Percentiles rank a stretch among this genome's conserved stretches.
These are phyloP conservation scores for Pestalotiopsis sp. DNA, from an alignment of 2,329 filamentous ascomycete species.

Conservation along the genomic window DNA sequence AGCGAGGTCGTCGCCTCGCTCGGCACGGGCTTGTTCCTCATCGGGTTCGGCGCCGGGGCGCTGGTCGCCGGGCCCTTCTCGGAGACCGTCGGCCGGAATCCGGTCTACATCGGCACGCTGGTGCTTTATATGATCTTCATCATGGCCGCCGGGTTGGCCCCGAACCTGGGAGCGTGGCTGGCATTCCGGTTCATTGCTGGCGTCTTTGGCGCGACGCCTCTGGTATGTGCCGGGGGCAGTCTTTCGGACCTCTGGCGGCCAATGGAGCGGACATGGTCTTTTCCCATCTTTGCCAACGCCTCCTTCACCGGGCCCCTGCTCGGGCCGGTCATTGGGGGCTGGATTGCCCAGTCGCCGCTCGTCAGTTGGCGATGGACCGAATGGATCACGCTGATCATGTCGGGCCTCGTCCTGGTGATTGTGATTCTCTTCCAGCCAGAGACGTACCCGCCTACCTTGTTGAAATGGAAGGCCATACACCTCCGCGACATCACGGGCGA, in stretches of 20 bases:
- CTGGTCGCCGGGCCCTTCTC: conserved; percentile 39
- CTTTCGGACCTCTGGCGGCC: conserved; percentile 41
- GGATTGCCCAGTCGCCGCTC: conserved; percentile 12
- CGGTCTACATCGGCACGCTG: conserved; percentile 38
- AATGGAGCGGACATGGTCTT: conserved; percentile 22
- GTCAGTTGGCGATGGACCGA: conserved; percentile 36
- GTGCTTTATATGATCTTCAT: conserved; percentile 29
- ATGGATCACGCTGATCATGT: conserved; percentile 36
- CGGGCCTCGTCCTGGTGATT: conserved; percentile 20
- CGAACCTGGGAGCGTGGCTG: conserved; percentile 44
- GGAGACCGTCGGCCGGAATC: conserved; percentile 39
- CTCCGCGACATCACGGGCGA: conserved; percentile 28
- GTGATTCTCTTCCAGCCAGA: conserved; percentile 29
- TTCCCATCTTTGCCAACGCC: conserved; percentile 29
- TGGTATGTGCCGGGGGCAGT: conserved; percentile 44
- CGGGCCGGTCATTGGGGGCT: conserved; percentile 32
- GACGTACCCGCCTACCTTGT: conserved; percentile 30
- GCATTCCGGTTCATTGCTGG: conserved; percentile 51
- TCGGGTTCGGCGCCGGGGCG: conserved; percentile 39
- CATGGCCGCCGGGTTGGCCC: conserved; percentile 44
- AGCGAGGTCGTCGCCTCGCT: conserved; percentile 16
- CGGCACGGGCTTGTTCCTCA: conserved; percentile 35
- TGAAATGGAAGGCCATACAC: conserved; percentile 29
- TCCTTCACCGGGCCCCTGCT: conserved; percentile 26
- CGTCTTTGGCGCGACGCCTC: conserved; percentile 46